Evolutionary conservation across 352 stramenopile species (phyloP).

Genomic region (Globisporangium spinosum): DNA sequence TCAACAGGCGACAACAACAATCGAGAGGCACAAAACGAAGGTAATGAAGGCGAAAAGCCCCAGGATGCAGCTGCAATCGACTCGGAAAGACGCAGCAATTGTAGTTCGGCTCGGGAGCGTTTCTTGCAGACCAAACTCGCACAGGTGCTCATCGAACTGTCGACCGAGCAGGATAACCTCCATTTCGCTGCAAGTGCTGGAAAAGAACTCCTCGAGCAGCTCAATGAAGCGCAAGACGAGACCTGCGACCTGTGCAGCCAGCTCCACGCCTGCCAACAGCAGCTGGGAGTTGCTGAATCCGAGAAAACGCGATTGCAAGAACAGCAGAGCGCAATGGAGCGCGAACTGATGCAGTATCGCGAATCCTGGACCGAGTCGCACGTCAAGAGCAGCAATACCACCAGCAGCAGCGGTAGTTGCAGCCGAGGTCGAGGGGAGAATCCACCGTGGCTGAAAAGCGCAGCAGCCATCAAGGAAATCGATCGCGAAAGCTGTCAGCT

Average conservation of each 20-base stretch:
- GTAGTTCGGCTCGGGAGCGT: slow-evolving; percentile 17
- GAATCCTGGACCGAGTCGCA: slow-evolving; percentile 2
- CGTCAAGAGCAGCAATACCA: not conserved
- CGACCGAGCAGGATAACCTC: slow-evolving; percentile 39
- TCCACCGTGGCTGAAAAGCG: not conserved
- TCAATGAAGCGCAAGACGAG: slow-evolving; percentile 27
- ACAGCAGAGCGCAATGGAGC: slow-evolving; percentile 30
- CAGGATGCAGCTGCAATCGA: not conserved
- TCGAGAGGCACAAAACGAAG: slow-evolving; percentile 18
- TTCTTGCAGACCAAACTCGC: slow-evolving; percentile 37
- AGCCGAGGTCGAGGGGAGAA: not conserved
- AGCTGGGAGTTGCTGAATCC: slow-evolving; percentile 14
- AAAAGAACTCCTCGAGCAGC: slow-evolving; percentile 45
- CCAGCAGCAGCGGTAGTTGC: not conserved
- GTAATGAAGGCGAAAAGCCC: not conserved
- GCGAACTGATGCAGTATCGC: slow-evolving; percentile 3
- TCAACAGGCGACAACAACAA: slow-evolving; percentile 16
- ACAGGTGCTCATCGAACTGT: slow-evolving; percentile 38
- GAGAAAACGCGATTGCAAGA: slow-evolving; percentile 28
- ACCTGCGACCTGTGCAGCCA: slow-evolving; percentile 22
- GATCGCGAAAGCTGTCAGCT: slow-evolving; percentile 8
- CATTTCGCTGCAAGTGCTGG: slow-evolving; percentile 46
- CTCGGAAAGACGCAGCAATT: not conserved
- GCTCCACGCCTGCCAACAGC: slow-evolving; percentile 24
- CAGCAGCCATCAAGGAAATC: not conserved